Evolutionary conservation across 2,329 filamentous ascomycete genomes (phyloP), one percentile per base, ranked within the genome.

Genomic region (Ambrosiella xylebori): DNA sequence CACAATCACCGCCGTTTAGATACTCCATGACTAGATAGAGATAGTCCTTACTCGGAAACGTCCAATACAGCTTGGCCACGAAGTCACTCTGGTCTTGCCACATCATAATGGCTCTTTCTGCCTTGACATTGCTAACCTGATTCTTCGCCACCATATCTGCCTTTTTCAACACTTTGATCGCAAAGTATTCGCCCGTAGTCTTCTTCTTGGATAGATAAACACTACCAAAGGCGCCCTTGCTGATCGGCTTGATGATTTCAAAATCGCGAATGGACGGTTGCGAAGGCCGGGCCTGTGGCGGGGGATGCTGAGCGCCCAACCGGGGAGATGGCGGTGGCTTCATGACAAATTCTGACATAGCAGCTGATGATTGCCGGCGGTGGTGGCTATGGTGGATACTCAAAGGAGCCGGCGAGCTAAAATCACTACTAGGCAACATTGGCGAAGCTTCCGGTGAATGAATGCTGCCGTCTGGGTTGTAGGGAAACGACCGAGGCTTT

Each of bases 101-200:
- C 93, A 98, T 98, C 93, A 98, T 97, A 67, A 98, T 98, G 19
- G 94, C 94, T 63, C 93, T 81, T 71, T 98, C 93, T 7, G 94
- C 93, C 71, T 98, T 97, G 66, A 98, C 93, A 66, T 98, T 98
- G 64, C 93, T 95, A 64, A 98, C 90, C 68, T 98, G 93, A 68
- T 98, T 98, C 71, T 98, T 98, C 61, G 93, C 93, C 62, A 98
- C 88, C 93, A 98, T 98, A 74, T 98, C 93, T n/a, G 93, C 90
- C 71, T 98, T 98, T 68, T 97, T 97, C 61, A 98, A 71, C 1
- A 97, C 93, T 68, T 98, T 98, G 73, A 98, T 97, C 8, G 93
- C 93, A 68, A 91, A 98, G 69, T 98, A 98, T 66, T 98, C 93
- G 51, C 90, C 91, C 0, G 94, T 98, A 0, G 88, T 93, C 70